Evolutionary conservation across 805 yeast genomes (phyloP), one percentile per base, ranked within the genome.

Genomic region (Yarrowia sp.): DNA sequence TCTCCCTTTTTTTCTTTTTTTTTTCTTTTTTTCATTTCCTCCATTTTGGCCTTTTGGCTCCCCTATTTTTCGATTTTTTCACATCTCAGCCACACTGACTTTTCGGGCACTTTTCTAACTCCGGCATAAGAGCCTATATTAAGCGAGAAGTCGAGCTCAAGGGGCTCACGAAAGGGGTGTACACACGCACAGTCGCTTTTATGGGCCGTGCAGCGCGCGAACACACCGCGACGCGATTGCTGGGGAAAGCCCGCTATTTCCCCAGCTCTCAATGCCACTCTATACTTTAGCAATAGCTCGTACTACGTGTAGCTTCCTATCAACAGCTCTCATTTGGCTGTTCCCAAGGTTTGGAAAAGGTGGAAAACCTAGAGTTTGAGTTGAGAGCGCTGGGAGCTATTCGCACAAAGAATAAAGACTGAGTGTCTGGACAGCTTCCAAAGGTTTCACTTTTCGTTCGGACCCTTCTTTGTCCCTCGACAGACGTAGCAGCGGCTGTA

Each of bases 261-360:
- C 38, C 13, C 38, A 24, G 30, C 30, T 24, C 30, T 24, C 30
- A 4, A 24, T 7, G 6, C 30, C 30, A 24, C 30, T 24, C 30
- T 24, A 24, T 24, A 24, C 30, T 24, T 24, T 24, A 24, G 30
- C 30, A 24, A 24, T 24, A 24, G 30, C 30, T 24, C 30, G 30
- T 24, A 24, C 30, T 24, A n/a, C n/a, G n/a, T n/a, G n/a, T n/a
- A 24, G 30, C 30, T 24, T 24, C 30, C 38, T 10, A 36, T 36
- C 38, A n/a, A 40, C 44, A 46, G 52, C 52, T 14, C 13, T 15
- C 9, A 46, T 46, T 46, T 52, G 42, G 56, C 42, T 19, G 42
- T 38, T 52, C 2, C 17, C 58, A 52, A 52, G 58, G 58, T 52
- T 52, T 52, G 43, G 58, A 52, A 52, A 52, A 52, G 58, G 58